Percentiles rank a stretch among this genome's conserved stretches.
These are phyloP conservation scores for Ascochyta rabiei DNA, from an alignment of 2,329 filamentous ascomycete species.

Conservation along the genomic window DNA sequence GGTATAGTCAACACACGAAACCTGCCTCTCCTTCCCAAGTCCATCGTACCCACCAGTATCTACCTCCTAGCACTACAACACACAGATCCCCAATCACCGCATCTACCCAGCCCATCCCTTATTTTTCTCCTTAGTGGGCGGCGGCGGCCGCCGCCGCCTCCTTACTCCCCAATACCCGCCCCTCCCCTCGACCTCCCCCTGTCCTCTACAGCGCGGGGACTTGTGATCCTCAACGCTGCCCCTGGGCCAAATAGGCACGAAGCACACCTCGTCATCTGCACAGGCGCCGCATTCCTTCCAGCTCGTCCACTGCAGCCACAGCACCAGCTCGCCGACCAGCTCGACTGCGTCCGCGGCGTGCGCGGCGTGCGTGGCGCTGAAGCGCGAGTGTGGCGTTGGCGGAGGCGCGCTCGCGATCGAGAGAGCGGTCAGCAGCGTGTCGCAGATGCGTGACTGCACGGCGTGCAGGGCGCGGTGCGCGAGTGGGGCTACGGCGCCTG, in stretches of 20 bases:
- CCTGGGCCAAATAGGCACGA: conserved; percentile 69
- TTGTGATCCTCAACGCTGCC: conserved; percentile 62
- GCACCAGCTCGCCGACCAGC: conserved; percentile 54
- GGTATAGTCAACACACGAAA: conserved; percentile 2
- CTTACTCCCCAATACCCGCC: conserved; percentile 34
- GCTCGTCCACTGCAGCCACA: conserved; percentile 62
- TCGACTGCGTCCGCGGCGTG: conserved; percentile 44
- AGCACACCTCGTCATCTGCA: conserved; percentile 60
- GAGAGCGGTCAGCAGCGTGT: conserved; percentile 36
- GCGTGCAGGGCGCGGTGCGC: conserved; percentile 40
- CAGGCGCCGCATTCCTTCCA: conserved; percentile 66
- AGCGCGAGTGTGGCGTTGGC: conserved; percentile 11
- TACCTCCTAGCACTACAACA: not conserved
- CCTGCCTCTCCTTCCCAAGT: not conserved
- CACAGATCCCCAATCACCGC: not conserved
- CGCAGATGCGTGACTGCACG: conserved; percentile 44
- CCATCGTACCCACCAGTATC: not conserved
- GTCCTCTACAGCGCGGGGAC: conserved; percentile 51
- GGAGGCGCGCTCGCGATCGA: conserved; percentile 18
- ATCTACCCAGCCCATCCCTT: not conserved
- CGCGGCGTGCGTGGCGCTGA: conserved; percentile 8
- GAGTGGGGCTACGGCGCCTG: conserved; percentile 22
- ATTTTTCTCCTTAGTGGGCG: not conserved
- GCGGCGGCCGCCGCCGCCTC: not conserved
- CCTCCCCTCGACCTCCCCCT: conserved; percentile 12